Evolutionary conservation across 495 filamentous ascomycete species (phyloP), one percentile per base, ranked within the genome.

Genomic region (Penicillium roqueforti): DNA sequence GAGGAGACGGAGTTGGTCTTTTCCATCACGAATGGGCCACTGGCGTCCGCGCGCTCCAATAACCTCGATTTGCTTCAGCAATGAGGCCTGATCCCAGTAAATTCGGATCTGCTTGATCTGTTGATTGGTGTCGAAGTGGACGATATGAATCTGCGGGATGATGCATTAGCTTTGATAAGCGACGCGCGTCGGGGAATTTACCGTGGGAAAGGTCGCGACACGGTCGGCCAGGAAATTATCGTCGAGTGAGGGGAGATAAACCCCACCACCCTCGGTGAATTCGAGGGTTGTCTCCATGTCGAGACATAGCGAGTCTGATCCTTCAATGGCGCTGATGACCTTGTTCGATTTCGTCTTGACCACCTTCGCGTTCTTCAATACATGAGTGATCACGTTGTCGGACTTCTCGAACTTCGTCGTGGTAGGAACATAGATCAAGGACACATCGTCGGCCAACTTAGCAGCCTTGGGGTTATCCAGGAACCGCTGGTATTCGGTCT

Each of bases 161-260:
- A 0, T 26, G 44, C 46, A 50, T 50, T 50, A 59, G 56, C 68
- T 78, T 39, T 16, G 25, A 44, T 29, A 40, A 40, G 26, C 31
- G 43, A 37, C 22, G 51, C 47, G 44, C 51, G 54, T 54, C 36
- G 56, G 62, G 55, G 53, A 54, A 76, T 85, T 63, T 82, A 96
- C 92, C 77, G 93, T 83, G 52, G 89, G 86, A 58, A 97, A 82
- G 36, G 80, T 85, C 42, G 89, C 89, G 57, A 82, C 82, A 56
- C 86, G 85, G 68, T 97, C 95, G 48, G 86, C 75, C 47, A 98
- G 70, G 69, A 97, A 95, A 74, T 96, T 96, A 76, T 97, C 91
- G 55, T 97, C 93, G 44, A 98, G 74, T 43, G 81, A 83, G 16
- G 92, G 95, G 28, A 98, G 82, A 73, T 92, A 98, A 40, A 87